phyloP scores from a whole-genome alignment of 1,139 yeast genomes.

The Yamadazyma blattariae region DNA sequence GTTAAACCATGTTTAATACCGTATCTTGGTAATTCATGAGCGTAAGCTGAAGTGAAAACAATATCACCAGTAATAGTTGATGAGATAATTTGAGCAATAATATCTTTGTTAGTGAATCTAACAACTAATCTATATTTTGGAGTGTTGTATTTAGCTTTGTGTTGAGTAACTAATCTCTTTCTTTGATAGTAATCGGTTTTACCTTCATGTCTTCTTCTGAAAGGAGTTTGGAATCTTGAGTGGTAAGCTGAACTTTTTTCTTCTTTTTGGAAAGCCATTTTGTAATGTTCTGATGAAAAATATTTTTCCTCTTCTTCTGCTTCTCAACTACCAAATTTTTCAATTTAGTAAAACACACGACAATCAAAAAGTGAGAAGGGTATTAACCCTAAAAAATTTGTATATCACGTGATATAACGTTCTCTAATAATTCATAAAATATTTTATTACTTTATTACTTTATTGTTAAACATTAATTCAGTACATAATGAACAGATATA shows the following conservation, averaged over 20 bases:
- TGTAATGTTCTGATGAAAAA: slow-evolving; percentile 14
- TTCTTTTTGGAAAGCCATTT: slow-evolving; percentile 76
- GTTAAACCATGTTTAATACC: slow-evolving; percentile 99
- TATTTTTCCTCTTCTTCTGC: slow-evolving; percentile 3
- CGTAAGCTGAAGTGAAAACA: slow-evolving; percentile 96
- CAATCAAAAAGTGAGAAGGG: neutral
- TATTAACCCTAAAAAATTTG: neutral
- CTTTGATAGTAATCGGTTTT: slow-evolving; percentile 99
- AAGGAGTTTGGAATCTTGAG: slow-evolving; percentile 99
- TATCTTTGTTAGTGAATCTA: slow-evolving; percentile 99
- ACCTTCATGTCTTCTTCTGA: slow-evolving; percentile 99
- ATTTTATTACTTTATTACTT: too few species aligned
- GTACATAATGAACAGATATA: too few species aligned
- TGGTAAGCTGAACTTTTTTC: slow-evolving; percentile 90
- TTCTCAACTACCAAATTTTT: slow-evolving; percentile 3
- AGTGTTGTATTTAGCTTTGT: slow-evolving; percentile 99
- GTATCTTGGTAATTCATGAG: slow-evolving; percentile 98
- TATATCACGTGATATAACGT: too few species aligned
- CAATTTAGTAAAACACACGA: slow-evolving; percentile 6
- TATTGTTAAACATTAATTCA: too few species aligned
- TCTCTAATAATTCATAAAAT: too few species aligned
- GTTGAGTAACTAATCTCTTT: slow-evolving; percentile 99
- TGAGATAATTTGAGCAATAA: slow-evolving; percentile 95
- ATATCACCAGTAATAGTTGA: slow-evolving; percentile 97
- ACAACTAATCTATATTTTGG: slow-evolving; percentile 99